A percentile compares a stretch with the other conserved stretches of the same genome.
phyloP scores from a whole-genome alignment of 805 yeast genomes.

The Tanozyma kutaoensis region DNA sequence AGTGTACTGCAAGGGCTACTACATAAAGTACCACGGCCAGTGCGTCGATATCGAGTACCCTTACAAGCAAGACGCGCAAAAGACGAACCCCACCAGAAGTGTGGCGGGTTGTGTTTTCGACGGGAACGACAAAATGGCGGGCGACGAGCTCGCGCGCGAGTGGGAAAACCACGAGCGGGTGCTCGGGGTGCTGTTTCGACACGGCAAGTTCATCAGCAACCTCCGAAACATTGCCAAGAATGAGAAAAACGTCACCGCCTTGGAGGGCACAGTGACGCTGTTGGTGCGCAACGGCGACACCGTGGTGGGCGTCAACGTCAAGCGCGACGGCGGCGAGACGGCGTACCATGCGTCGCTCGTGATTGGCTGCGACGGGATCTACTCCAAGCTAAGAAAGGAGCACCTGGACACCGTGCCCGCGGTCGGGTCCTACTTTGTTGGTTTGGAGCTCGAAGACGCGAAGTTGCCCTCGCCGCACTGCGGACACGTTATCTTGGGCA shows the following conservation, averaged over 20 bases:
- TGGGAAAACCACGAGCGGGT: slow-evolving; percentile 49
- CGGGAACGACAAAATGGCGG: slow-evolving; percentile 42
- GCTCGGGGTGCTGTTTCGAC: slow-evolving; percentile 82
- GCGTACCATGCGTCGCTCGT: slow-evolving; percentile 50
- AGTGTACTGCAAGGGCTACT: slow-evolving; percentile 65
- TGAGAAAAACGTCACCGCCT: slow-evolving; percentile 62
- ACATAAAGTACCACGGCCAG: slow-evolving; percentile 52
- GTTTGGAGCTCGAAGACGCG: slow-evolving; percentile 64
- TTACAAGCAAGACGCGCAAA: slow-evolving; percentile 31
- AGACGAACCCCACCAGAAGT: slow-evolving; percentile 29
- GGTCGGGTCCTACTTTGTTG: slow-evolving; percentile 78
- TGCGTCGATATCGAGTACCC: slow-evolving; percentile 60
- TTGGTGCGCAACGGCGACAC: slow-evolving; percentile 40
- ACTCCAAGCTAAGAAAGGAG: slow-evolving; percentile 79
- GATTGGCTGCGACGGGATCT: slow-evolving; percentile 84
- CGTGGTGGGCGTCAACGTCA: slow-evolving; percentile 69
- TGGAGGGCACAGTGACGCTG: slow-evolving; percentile 75
- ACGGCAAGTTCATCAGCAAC: slow-evolving; percentile 76
- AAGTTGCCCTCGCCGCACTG: slow-evolving; percentile 59
- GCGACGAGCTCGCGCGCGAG: slow-evolving; percentile 15
- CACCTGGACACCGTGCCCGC: slow-evolving; percentile 49
- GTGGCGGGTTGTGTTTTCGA: slow-evolving; percentile 42
- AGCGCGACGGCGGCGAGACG: slow-evolving; percentile 16
- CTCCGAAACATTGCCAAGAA: slow-evolving; percentile 54
- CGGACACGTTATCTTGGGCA: slow-evolving; percentile 85